These are phyloP conservation scores for Zymoseptoria tritici DNA, from an alignment of 2,329 filamentous ascomycete species.

Conservation along the genomic window DNA sequence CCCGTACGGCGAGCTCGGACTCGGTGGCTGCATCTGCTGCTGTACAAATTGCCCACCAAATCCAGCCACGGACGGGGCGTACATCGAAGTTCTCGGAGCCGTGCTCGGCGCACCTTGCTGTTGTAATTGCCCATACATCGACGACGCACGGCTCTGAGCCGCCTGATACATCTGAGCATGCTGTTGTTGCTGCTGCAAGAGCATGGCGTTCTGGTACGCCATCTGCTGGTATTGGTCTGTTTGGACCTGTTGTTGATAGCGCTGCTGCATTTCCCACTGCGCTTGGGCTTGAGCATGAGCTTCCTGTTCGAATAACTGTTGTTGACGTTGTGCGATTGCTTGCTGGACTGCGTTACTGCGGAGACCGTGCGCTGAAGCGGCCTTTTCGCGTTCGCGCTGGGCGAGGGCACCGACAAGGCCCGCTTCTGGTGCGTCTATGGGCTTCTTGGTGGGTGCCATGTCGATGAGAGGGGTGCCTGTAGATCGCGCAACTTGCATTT, in stretches of 20 bases:
- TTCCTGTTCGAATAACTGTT: slow-evolving; percentile 34
- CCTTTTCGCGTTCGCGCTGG: slow-evolving; percentile 68
- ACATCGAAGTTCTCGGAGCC: neutral
- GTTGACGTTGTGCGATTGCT: slow-evolving; percentile 52
- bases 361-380: slow-evolving; percentile 58
- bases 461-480: slow-evolving; percentile 71
- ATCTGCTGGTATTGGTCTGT: slow-evolving; percentile 23
- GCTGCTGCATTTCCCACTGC: slow-evolving; percentile 33
- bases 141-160: neutral
- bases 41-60: slow-evolving; percentile 15
- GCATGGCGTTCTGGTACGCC: slow-evolving; percentile 9
- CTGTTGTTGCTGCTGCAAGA: slow-evolving; percentile 2
- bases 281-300: slow-evolving; percentile 33
- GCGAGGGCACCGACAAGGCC: slow-evolving; percentile 73
- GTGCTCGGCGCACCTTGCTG: neutral
- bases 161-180: slow-evolving; percentile 1
- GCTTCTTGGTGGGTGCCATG: slow-evolving; percentile 47
- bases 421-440: slow-evolving; percentile 33
- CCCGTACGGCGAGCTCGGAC: neutral
- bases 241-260: slow-evolving; percentile 21
- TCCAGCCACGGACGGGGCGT: slow-evolving; percentile 2
- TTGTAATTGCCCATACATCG: slow-evolving; percentile 3
- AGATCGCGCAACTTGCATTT: slow-evolving; percentile 77
- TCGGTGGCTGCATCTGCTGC: slow-evolving; percentile 2
- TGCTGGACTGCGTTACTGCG: slow-evolving; percentile 65